Percentiles rank a stretch among this genome's conserved stretches.
phyloP scores from a whole-genome alignment of 345 rosid species.

The Brassica juncea region DNA sequence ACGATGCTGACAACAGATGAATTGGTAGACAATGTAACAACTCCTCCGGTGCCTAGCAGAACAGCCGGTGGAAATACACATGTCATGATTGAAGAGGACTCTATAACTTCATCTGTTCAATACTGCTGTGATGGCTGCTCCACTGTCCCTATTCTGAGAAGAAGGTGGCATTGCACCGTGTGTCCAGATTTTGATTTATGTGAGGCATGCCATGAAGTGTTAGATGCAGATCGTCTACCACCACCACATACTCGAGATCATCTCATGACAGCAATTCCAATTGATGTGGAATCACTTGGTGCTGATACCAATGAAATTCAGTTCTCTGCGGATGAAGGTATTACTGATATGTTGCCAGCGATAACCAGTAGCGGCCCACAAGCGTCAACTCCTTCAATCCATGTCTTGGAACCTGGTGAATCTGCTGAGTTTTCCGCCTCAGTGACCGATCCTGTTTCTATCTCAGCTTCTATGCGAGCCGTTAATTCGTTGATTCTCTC shows the following conservation, averaged over 20 bases:
- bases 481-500: conserved; percentile 91
- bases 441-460: conserved; percentile 70
- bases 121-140: conserved; percentile 99
- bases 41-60: conserved; percentile 61
- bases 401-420: conserved; percentile 83
- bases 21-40: conserved; percentile 57
- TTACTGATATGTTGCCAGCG: conserved; percentile 55
- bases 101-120: conserved; percentile 92
- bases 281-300: conserved; percentile 88
- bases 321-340: conserved; percentile 74
- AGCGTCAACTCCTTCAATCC: conserved; percentile 87
- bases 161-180: conserved; percentile 98
- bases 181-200: conserved; percentile 99
- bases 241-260: conserved; percentile 95
- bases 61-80: conserved; percentile 65
- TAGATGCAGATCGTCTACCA: conserved; percentile 82
- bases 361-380: conserved; percentile 46
- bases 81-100: conserved; percentile 94
- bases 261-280: conserved; percentile 93
- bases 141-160: conserved; percentile 90
- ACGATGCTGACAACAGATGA: conserved; percentile 87
- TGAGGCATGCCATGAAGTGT: conserved; percentile 89
- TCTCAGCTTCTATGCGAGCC: conserved; percentile 92
- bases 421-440: conserved; percentile 81
- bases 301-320: conserved; percentile 80